Base-by-base conservation (phyloP, 2,329 filamentous ascomycete species). In the Trichoderma breve region DNA sequence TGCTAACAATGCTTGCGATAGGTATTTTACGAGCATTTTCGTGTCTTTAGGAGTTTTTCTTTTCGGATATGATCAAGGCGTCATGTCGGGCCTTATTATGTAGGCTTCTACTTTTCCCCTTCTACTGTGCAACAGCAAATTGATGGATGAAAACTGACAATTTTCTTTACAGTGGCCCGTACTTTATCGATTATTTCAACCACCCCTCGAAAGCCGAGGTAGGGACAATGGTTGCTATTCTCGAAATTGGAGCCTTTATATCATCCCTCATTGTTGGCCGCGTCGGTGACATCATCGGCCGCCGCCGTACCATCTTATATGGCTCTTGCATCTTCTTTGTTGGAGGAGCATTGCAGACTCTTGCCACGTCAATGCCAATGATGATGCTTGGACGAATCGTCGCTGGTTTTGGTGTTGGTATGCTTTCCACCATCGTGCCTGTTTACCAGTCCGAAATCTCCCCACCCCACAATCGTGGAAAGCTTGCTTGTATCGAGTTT, bases 401-500 rank as follows among this genome's bases (percentile, higher is more conserved):
- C 80, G 93, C 93, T 71, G 94, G 95, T 83, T 83, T 97, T 9
- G 93, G 94, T 55, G 93, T 97, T 73, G 95, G 95, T 81, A 92
- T 94, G 79, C 86, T 97, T 61, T 97, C 94, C 0, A 95, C 94
- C 62, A 97, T 97, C 76, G 94, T 97, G 1, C 95, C 95, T 0
- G 92, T 97, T 60, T 97, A 97, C 80, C 94, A 97, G 80, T 95
- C 94, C 58, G 95, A 97, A 80, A 97, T 97, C 78, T 98, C 95
- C 57, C 96, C 96, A 63, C 94, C 96, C 6, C 96, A 99, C 79
- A 98, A 97, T 82, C 89, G 96, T 77, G 96, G 96, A 74, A 97
- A 96, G 83, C 87, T 99, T 73, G 96, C 95, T 28, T 98, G 96
- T 81, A 98, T 99, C 76, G 96, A 99, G 81, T 99, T 98, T 79